A percentile compares a stretch with the other conserved stretches of the same genome.
These are phyloP conservation scores for Penicillium janthinellum DNA, from an alignment of 2,329 filamentous ascomycete species.

Conservation along the genomic window DNA sequence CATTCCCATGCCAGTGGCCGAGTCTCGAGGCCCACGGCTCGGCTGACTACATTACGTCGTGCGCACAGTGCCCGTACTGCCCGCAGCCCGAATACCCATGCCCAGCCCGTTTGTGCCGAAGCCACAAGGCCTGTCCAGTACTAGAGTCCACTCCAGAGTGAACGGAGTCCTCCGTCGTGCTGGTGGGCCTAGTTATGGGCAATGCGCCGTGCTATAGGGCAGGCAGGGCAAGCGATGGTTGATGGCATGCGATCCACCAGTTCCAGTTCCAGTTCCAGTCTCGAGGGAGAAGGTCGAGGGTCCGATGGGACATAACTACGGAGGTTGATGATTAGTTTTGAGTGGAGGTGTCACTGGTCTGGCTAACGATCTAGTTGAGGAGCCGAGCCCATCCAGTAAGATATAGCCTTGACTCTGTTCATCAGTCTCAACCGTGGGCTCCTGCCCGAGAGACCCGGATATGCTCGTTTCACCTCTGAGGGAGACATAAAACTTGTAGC, in stretches of 20 bases:
- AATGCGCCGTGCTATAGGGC: not conserved
- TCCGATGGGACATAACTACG: not conserved
- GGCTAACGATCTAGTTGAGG: not conserved
- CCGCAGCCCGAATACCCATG: not conserved
- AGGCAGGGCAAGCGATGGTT: not conserved
- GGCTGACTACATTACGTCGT: not conserved
- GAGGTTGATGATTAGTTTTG: not conserved
- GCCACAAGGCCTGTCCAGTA: not conserved
- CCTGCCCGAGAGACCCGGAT: not conserved
- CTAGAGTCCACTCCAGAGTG: no score
- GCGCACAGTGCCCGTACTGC: not conserved
- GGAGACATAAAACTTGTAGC: not conserved
- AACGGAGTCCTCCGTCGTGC: not conserved
- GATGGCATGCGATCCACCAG: not conserved
- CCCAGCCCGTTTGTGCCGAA: not conserved
- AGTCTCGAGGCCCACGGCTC: not conserved
- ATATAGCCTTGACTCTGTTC: not conserved
- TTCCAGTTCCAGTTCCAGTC: not conserved
- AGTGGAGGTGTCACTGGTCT: not conserved
- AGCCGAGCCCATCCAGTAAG: not conserved
- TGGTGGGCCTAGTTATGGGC: not conserved
- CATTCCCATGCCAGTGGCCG: conserved; percentile 3
- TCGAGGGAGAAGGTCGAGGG: not conserved
- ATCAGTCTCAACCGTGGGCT: not conserved
- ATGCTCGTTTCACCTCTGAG: not conserved